These are phyloP conservation scores for Inga oerstediana DNA, from an alignment of 306 rosid species.

Conservation along the genomic window DNA sequence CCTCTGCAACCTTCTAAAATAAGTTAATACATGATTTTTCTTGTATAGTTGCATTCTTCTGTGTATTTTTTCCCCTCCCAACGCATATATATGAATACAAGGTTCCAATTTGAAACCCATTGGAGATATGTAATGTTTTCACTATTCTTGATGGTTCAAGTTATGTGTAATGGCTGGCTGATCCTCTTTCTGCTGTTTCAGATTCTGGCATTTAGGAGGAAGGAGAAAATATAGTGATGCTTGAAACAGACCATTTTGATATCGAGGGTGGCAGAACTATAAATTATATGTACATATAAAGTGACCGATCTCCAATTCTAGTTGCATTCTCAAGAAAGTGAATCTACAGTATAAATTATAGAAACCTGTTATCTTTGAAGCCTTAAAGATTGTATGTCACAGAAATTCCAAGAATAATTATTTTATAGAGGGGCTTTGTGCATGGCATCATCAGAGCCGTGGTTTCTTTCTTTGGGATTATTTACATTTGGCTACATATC, in stretches of 20 bases:
- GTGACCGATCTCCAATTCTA: neutral
- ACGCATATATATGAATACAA: neutral
- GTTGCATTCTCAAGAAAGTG: slow-evolving; percentile 14
- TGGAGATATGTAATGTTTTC: neutral
- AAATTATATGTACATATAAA: slow-evolving; percentile 1
- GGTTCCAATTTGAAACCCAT: neutral
- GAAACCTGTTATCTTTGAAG: neutral
- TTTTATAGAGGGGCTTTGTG: neutral
- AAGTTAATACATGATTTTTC: neutral
- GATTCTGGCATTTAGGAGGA: slow-evolving; percentile 78
- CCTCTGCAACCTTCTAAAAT: neutral
- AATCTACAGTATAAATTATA: slow-evolving; percentile 2
- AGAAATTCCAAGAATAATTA: neutral
- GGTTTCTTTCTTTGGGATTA: neutral
- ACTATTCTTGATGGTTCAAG: slow-evolving; percentile 1
- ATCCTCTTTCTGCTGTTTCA: slow-evolving; percentile 49
- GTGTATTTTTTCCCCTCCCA: neutral
- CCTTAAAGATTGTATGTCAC: neutral
- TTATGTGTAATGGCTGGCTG: neutral
- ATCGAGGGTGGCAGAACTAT: slow-evolving; percentile 1
- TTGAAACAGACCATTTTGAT: slow-evolving; percentile 9
- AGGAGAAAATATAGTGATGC: slow-evolving; percentile 38
- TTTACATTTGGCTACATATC: neutral
- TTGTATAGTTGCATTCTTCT: neutral
- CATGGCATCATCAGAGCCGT: neutral